Conservation (phyloP, 768 basidiomycete genomes). For the Xerocomus spinulosus region DNA sequence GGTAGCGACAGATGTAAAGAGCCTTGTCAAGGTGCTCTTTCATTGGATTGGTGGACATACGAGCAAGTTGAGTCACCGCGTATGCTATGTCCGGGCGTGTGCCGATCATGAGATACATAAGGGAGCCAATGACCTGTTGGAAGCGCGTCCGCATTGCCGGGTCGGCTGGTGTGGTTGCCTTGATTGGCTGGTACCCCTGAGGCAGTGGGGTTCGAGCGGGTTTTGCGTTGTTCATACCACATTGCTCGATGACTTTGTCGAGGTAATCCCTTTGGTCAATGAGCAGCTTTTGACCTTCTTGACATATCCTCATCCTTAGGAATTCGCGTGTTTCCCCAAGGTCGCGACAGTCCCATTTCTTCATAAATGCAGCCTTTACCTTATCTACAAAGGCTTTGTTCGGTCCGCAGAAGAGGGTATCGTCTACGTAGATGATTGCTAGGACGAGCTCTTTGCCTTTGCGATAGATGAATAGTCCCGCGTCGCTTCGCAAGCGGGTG, state of each 20-base stretch:
- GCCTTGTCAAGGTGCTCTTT: neutral
- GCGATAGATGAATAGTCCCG: no score
- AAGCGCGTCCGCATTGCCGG: neutral
- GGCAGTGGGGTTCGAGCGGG: constrained; percentile 10
- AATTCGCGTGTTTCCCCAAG: no score
- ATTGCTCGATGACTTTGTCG: constrained; percentile 9
- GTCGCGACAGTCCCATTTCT: no score
- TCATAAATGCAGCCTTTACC: no score
- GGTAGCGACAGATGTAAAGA: neutral
- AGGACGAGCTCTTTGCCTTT: no score
- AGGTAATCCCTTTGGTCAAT: constrained; percentile 14
- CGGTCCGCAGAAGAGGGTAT: no score
- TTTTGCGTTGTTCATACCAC: constrained; percentile 10
- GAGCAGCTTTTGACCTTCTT: neutral
- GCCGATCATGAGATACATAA: constrained; percentile 27
- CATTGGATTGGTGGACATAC: constrained; percentile 3
- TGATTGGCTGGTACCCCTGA: constrained; percentile 2
- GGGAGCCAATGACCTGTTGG: constrained; percentile 13
- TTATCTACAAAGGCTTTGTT: no score
- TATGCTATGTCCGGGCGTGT: constrained; percentile 32
- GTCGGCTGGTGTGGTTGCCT: neutral
- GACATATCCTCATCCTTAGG: neutral
- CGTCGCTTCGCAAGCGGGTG: no score
- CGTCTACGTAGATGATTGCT: no score
- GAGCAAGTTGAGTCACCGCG: constrained; percentile 24